Conservation (phyloP, 805 yeast genomes). For the Peterozyma toletana region DNA sequence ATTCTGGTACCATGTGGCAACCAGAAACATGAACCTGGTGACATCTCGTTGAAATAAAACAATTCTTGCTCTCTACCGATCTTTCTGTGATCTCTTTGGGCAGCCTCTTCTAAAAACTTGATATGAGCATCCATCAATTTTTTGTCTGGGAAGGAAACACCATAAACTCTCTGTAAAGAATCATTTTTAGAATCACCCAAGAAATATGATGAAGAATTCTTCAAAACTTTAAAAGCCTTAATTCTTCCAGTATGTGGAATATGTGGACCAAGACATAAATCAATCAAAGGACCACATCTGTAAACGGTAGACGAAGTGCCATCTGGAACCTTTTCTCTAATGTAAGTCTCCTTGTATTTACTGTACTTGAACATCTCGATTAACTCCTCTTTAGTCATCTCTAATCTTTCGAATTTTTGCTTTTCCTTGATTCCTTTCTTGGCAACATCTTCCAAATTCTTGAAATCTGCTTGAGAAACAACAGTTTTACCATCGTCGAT, state of each 20-base stretch:
- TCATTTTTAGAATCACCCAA: slow-evolving; percentile 90
- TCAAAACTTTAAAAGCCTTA: slow-evolving; percentile 87
- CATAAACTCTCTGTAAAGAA: slow-evolving; percentile 94
- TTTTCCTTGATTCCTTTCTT: slow-evolving; percentile 89
- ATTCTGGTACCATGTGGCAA: slow-evolving; percentile 98
- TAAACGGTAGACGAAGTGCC: slow-evolving; percentile 94
- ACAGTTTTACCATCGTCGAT: slow-evolving; percentile 68
- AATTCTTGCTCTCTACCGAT: slow-evolving; percentile 96
- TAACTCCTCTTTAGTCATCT: slow-evolving; percentile 84
- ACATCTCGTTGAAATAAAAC: slow-evolving; percentile 90
- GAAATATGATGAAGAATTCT: slow-evolving; percentile 95
- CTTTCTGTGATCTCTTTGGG: slow-evolving; percentile 92
- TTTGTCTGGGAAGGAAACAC: slow-evolving; percentile 98
- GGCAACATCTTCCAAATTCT: slow-evolving; percentile 76
- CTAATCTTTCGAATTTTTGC: slow-evolving; percentile 91
- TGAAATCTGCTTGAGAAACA: slow-evolving; percentile 79
- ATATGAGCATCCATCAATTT: slow-evolving; percentile 91
- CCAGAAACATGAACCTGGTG: slow-evolving; percentile 99
- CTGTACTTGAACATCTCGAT: slow-evolving; percentile 92
- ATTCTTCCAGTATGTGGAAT: slow-evolving; percentile 96
- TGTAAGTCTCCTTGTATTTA: slow-evolving; percentile 88
- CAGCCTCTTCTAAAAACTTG: slow-evolving; percentile 93
- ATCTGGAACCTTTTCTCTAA: slow-evolving; percentile 86
- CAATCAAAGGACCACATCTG: slow-evolving; percentile 96
- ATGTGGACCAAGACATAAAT: slow-evolving; percentile 96